phyloP scores from a whole-genome alignment of 2,329 filamentous ascomycete genomes.

The Fusarium coicis region DNA sequence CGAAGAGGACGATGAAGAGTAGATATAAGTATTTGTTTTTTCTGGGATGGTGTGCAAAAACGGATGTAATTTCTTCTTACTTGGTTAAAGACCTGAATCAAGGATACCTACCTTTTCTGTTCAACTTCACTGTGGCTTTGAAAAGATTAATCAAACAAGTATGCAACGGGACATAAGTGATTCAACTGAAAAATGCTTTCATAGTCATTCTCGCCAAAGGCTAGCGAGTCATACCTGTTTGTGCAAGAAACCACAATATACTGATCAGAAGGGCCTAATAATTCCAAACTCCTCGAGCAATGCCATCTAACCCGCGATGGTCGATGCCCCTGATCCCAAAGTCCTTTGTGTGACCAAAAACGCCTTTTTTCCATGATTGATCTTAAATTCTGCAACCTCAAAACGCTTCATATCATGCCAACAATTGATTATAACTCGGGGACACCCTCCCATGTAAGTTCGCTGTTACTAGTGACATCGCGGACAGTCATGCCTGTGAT shows the following conservation, averaged over 20 bases:
- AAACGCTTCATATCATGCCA: conserved; percentile 17
- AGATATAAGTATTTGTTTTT: conserved; percentile 30
- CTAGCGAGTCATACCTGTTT: conserved; percentile 37
- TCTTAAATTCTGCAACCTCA: conserved; percentile 25
- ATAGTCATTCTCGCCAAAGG: conserved; percentile 36
- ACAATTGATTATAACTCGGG: conserved; percentile 40
- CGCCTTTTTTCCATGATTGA: conserved; percentile 36
- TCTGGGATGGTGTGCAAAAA: conserved; percentile 38
- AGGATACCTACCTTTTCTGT: conserved; percentile 43
- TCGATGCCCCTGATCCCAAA: conserved; percentile 29
- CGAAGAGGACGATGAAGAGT: conserved; percentile 45
- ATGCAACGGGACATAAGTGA: conserved; percentile 7
- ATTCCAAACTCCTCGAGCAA: conserved; percentile 39
- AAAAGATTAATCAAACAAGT: not conserved
- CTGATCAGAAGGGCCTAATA: conserved; percentile 19
- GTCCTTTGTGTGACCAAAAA: conserved; percentile 35
- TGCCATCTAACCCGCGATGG: conserved; percentile 39
- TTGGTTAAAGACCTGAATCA: conserved; percentile 42
- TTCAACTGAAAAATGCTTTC: conserved; percentile 35
- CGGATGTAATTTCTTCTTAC: conserved; percentile 30
- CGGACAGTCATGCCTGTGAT: conserved; percentile 60
- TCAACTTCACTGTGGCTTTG: conserved; percentile 1
- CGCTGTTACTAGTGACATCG: conserved; percentile 52
- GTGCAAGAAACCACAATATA: conserved; percentile 34
- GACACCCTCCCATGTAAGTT: conserved; percentile 57